Evolutionary conservation across 805 yeast species (phyloP).

Genomic region (Candida bentonensis): DNA sequence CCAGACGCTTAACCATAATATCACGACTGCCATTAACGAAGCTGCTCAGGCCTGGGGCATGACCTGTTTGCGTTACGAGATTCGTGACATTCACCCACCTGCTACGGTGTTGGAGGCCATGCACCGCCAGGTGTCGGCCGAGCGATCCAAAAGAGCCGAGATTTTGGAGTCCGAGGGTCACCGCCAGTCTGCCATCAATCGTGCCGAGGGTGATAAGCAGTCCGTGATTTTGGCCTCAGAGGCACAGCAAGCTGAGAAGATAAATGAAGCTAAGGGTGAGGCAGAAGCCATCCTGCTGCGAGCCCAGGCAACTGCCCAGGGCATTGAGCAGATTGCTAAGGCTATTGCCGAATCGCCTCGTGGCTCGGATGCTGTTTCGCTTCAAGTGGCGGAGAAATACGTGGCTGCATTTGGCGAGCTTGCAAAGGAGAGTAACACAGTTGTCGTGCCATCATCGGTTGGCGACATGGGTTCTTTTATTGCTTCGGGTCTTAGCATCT

Average conservation of each 20-base stretch:
- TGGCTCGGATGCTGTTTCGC: conserved; percentile 60
- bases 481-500: conserved; percentile 65
- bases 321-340: conserved; percentile 47
- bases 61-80: conserved; percentile 69
- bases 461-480: conserved; percentile 63
- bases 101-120: conserved; percentile 72
- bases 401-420: conserved; percentile 69
- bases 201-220: conserved; percentile 70
- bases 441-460: conserved; percentile 62
- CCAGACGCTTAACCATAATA: conserved; percentile 55
- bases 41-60: conserved; percentile 84
- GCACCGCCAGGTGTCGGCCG: conserved; percentile 85
- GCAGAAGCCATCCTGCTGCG: conserved; percentile 54
- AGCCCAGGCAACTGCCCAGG: conserved; percentile 62
- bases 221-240: conserved; percentile 64
- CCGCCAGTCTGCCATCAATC: conserved; percentile 64
- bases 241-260: conserved; percentile 45
- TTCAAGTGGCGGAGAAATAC: conserved; percentile 74
- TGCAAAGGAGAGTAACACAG: conserved; percentile 70
- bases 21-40: conserved; percentile 66
- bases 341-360: conserved; percentile 58
- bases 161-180: conserved; percentile 78
- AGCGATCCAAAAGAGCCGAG: conserved; percentile 76
- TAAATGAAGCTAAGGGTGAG: conserved; percentile 59
- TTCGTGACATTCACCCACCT: conserved; percentile 82